A percentile compares a stretch with the other conserved stretches of the same genome.
These are phyloP conservation scores for Avena atlantica DNA, from an alignment of 176 grass and related monocot species.

Conservation along the genomic window DNA sequence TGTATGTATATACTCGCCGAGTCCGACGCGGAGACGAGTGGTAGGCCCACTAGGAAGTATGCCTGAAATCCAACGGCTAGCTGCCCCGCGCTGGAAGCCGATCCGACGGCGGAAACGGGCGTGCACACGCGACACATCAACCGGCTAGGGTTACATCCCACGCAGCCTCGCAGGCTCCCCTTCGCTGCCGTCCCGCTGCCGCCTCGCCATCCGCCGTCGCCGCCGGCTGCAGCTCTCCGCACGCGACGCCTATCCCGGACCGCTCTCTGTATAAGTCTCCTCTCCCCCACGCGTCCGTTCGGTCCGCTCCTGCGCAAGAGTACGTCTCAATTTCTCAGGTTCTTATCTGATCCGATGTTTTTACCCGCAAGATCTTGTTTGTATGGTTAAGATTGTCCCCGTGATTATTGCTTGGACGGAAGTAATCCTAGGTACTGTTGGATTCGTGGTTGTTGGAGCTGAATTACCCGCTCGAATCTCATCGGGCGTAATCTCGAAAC, in stretches of 20 bases:
- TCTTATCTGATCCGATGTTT: conserved; percentile 11
- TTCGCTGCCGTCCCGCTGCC: background rate
- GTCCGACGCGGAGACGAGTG: background rate
- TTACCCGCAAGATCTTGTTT: background rate
- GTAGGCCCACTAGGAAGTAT: background rate
- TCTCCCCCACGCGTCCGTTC: background rate
- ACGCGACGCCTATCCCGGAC: background rate
- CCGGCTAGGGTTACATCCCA: conserved; percentile 6
- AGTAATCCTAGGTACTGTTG: background rate
- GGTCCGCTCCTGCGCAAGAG: background rate
- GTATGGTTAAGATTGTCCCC: background rate
- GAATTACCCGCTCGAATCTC: background rate
- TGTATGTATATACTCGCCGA: background rate
- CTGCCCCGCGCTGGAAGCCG: background rate
- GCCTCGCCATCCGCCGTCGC: background rate
- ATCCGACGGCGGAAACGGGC: background rate
- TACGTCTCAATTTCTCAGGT: conserved; percentile 2
- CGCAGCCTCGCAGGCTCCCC: background rate
- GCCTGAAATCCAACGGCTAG: background rate
- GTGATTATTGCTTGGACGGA: background rate
- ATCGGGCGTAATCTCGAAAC: background rate
- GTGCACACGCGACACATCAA: background rate
- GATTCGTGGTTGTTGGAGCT: background rate
- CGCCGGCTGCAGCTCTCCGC: background rate
- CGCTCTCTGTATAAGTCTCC: background rate